Base-by-base conservation (phyloP, 2,329 filamentous ascomycete genomes). In the Metarhizium sp. region DNA sequence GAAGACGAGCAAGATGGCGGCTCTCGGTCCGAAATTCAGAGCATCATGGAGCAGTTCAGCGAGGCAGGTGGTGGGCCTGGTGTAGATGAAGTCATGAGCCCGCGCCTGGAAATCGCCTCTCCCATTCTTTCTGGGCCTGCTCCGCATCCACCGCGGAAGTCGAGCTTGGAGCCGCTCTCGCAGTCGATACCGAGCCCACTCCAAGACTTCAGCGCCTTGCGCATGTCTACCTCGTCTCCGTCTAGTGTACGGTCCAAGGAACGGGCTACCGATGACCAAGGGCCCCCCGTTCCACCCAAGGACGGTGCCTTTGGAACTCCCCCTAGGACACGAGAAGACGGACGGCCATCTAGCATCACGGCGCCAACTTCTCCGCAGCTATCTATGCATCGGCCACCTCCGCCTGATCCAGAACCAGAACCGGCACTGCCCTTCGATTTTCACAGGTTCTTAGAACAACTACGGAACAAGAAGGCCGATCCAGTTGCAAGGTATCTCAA, bases 401-500 rank as follows among this genome's bases (percentile, higher is more conserved):
- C 84, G 7, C 88, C 88, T 0, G 87, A 88, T 57, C 84, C 84
- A 0, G 84, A 87, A 57, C 88, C 88, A 0, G 94, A 97, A 67
- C 87, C 92, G 7, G 80, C 87, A 49, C 80, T 95, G 32, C 90
- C 92, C 0, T 99, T 99, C 64, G 94, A 99, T 72, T 99, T 99
- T 64, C 94, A 99, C 71, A 84, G 94, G 16, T 99, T 99, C 67
- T 76, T 99, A 50, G 94, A 97, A 69, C 94, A 99, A 71, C 77
- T 99, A 36, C 87, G 94, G 58, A 94, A 99, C 72, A 90, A 92
- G 61, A 96, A 95, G 56, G 95, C 94, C n/a, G 95, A 99, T 65
- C 94, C 95, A 1, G 92, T 99, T 2, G 95, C 95, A 5, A 88
- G 92, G 60, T 99, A 96, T 66, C 78, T 99, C 49, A 89, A 95